A percentile compares a stretch with the other conserved stretches of the same genome.
phyloP scores from a whole-genome alignment of 129 eudicot species.

The Lactuca saligna region DNA sequence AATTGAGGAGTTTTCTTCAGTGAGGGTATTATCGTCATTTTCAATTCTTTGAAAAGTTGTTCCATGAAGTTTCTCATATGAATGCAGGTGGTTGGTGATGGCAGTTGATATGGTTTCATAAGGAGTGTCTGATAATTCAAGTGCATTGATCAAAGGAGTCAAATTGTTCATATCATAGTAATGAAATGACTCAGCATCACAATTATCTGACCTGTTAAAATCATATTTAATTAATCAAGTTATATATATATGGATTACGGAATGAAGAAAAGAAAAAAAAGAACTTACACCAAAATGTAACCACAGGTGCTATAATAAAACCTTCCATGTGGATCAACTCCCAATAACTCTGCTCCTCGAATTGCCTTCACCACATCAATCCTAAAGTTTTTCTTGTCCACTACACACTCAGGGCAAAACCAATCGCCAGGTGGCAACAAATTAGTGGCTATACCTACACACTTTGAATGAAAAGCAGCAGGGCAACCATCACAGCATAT shows the following conservation, averaged over 20 bases:
- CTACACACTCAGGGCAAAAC: constrained; percentile 94
- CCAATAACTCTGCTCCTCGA: constrained; percentile 83
- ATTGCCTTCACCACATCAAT: constrained; percentile 44
- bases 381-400: constrained; percentile 48
- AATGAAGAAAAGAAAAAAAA: background rate
- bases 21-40: background rate
- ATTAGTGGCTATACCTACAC: constrained; percentile 72
- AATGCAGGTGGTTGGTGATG: constrained; percentile 52
- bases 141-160: constrained; percentile 45
- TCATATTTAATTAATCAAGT: no score
- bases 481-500: constrained; percentile 99
- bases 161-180: constrained; percentile 66
- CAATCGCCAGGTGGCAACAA: constrained; percentile 92
- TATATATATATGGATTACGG: no score
- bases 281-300: constrained; percentile 88
- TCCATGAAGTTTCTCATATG: constrained; percentile 34
- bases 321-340: constrained; percentile 71
- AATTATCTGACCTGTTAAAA: constrained; percentile 53
- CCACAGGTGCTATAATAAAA: constrained; percentile 70
- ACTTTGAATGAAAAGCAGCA: constrained; percentile 87
- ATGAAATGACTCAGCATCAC: constrained; percentile 43
- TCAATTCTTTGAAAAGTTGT: constrained; percentile 1
- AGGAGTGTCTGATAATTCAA: constrained; percentile 41
- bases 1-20: constrained; percentile 11
- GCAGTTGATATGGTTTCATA: constrained; percentile 46